Base-by-base conservation (phyloP, 345 rosid species). In the Aquilaria malaccensis region DNA sequence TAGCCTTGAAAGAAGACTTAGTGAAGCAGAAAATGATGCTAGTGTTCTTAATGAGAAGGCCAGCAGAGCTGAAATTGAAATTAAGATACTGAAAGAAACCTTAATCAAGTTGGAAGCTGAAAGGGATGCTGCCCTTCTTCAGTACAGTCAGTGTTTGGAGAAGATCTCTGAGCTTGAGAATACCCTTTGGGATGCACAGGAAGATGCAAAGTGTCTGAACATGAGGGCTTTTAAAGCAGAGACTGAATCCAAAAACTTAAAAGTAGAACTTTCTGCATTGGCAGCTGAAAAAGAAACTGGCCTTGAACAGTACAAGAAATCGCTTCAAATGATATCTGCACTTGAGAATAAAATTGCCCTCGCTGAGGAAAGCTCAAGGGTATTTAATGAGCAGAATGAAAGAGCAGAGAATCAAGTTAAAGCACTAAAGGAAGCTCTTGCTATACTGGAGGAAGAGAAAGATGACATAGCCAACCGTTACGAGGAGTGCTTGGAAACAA, bases 31-130 rank as follows among this genome's bases (percentile, higher is more conserved):
- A 63, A 83, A 69, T 49, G 81, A 85, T 70, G 90, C 85, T 5
- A 67, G 62, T 33, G 84, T 81, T 32, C 81, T 86, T 57, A 83
- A 69, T 11, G 95, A 86, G 58, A 83, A 79, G 72, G 95, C 97
- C 54, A 77, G 83, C 77, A 86, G 77, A 79, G 89, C 87, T 41
- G 95, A 88, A 72, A 80, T 79, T 48, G 96, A 94, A 75, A 80
- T 79, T 52, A 79, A 77, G 73, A 70, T 80, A 71, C 76, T 90
- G 72, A 79, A 86, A 71, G 93, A 86, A 72, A 62, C 86, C 55
- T 85, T 88, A 15, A 64, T 72, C 30, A 80, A 81, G 64, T 67
- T 85, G 63, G 86, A 88, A 76, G 72, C 80, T n/a, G 95, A 88
- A 79, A 83, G 80, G 55, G 96, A 95, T 73, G 83, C 79, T 33